Conservation (phyloP, 2,329 filamentous ascomycete genomes). For the Macrophomina pseudophaseolina region DNA sequence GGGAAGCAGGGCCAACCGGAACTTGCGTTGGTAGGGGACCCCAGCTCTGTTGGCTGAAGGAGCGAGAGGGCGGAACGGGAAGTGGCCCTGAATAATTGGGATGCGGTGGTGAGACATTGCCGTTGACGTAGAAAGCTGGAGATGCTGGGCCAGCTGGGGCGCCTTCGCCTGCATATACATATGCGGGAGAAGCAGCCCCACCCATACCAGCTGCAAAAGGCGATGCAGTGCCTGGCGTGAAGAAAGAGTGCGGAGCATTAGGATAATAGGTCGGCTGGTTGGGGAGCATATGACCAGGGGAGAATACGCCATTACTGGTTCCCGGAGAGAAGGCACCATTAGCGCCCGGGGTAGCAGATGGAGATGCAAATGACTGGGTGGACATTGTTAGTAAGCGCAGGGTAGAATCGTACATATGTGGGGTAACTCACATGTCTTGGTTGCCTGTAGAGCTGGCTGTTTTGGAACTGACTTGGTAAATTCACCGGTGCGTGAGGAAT, state of each 20-base stretch:
- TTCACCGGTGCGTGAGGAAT: conserved; percentile 11
- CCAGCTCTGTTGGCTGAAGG: conserved; percentile 13
- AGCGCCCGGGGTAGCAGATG: not conserved
- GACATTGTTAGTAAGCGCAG: not conserved
- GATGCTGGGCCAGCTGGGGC: not conserved
- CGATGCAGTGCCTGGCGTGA: conserved; percentile 8
- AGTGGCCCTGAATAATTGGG: conserved; percentile 16
- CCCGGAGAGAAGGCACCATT: conserved; percentile 1
- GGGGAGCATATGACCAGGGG: conserved; percentile 13
- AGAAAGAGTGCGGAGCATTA: conserved; percentile 4
- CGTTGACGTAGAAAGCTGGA: not conserved
- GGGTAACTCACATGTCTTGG: conserved; percentile 17
- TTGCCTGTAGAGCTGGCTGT: conserved; percentile 19
- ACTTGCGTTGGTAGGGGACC: not conserved
- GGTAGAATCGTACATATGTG: not conserved
- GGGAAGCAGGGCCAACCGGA: not conserved
- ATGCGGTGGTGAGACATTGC: conserved; percentile 1
- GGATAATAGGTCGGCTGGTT: not conserved
- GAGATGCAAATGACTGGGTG: not conserved
- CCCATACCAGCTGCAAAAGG: not conserved
- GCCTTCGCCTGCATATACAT: not conserved
- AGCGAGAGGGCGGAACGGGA: conserved; percentile 5
- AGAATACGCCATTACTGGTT: not conserved
- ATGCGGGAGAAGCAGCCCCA: not conserved
- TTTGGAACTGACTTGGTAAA: conserved; percentile 16